A percentile compares a stretch with the other conserved stretches of the same genome.
phyloP scores from a whole-genome alignment of 257 asterid genomes.

The Ophiorrhiza pumila region DNA sequence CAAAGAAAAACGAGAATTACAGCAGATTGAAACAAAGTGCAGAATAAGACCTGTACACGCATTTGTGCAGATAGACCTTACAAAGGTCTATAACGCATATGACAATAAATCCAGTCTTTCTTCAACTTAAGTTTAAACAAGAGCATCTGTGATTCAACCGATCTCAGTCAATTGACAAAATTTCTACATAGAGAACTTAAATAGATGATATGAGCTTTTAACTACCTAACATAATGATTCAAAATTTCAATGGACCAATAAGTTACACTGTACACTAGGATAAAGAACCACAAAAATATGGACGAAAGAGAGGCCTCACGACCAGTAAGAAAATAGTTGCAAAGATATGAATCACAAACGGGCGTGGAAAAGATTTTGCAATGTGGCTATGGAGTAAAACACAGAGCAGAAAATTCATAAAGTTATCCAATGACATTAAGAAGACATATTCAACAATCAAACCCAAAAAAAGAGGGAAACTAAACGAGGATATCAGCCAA shows the following conservation, averaged over 20 bases:
- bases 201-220: conserved; percentile 11
- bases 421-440: neutral
- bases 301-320: neutral
- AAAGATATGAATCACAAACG: neutral
- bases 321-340: neutral
- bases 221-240: neutral
- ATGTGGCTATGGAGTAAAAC: neutral
- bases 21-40: conserved; percentile 31
- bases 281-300: neutral
- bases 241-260: neutral
- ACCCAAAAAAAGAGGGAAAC: neutral
- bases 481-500: neutral
- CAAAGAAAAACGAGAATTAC: conserved; percentile 4
- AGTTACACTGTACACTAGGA: neutral
- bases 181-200: conserved; percentile 20
- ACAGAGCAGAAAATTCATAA: neutral
- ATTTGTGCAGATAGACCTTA: conserved; percentile 54
- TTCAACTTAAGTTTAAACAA: conserved; percentile 59
- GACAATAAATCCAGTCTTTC: conserved; percentile 55
- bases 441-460: neutral
- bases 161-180: conserved; percentile 40
- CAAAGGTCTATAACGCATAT: conserved; percentile 52
- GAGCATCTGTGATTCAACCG: conserved; percentile 61
- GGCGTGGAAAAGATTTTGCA: neutral
- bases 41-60: conserved; percentile 58